These are phyloP conservation scores for Teratosphaeria nubilosa DNA, from an alignment of 2,329 filamentous ascomycete genomes.

Conservation along the genomic window DNA sequence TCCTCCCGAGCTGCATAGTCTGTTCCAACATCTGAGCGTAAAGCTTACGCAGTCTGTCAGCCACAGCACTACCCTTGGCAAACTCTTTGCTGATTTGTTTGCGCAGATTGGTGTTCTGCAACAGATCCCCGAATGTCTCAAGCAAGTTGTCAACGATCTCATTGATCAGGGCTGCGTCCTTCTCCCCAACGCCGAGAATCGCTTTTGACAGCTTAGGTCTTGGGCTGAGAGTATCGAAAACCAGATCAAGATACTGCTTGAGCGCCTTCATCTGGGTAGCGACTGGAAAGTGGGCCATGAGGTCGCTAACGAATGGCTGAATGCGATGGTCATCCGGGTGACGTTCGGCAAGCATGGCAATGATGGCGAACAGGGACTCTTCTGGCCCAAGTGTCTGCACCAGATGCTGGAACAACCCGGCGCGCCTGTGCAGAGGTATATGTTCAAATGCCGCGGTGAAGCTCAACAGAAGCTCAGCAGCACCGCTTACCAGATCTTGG, in stretches of 20 bases:
- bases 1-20: slow-evolving; percentile 46
- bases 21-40: slow-evolving; percentile 30
- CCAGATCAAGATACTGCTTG: slow-evolving; percentile 64
- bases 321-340: slow-evolving; percentile 70
- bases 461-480: slow-evolving; percentile 83
- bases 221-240: slow-evolving; percentile 63
- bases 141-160: slow-evolving; percentile 30
- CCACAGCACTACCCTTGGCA: slow-evolving; percentile 9
- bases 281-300: slow-evolving; percentile 63
- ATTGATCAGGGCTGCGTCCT: slow-evolving; percentile 23
- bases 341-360: slow-evolving; percentile 83
- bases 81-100: slow-evolving; percentile 19
- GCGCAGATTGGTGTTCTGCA: slow-evolving; percentile 14
- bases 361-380: slow-evolving; percentile 78
- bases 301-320: slow-evolving; percentile 61
- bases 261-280: slow-evolving; percentile 64
- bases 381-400: slow-evolving; percentile 74
- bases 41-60: slow-evolving; percentile 14
- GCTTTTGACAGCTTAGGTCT: slow-evolving; percentile 64
- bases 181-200: slow-evolving; percentile 55
- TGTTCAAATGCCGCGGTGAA: slow-evolving; percentile 96
- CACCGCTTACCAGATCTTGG: slow-evolving; percentile 68
- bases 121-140: slow-evolving; percentile 28
- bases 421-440: slow-evolving; percentile 75
- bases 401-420: slow-evolving; percentile 73